These are phyloP conservation scores for Lentinula boryana DNA, from an alignment of 768 basidiomycete genomes.

Conservation along the genomic window DNA sequence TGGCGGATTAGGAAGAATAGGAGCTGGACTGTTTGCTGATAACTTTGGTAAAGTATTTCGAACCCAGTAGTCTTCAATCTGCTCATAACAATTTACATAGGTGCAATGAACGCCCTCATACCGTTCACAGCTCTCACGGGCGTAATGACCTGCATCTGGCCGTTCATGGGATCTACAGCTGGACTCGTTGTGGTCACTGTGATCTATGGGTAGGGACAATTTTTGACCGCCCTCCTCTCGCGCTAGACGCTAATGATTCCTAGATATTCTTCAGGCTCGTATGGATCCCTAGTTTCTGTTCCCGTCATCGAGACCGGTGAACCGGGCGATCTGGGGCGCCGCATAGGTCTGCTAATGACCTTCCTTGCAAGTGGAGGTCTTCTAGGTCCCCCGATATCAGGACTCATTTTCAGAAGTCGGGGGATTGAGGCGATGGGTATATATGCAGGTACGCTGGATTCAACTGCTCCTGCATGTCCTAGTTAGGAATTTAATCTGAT, in stretches of 20 bases:
- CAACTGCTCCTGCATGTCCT: neutral
- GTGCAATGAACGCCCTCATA: constrained; percentile 63
- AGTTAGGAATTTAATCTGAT: neutral
- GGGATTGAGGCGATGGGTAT: constrained; percentile 24
- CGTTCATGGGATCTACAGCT: constrained; percentile 22
- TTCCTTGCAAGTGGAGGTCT: constrained; percentile 29
- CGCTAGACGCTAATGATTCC: neutral
- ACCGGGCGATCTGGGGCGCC: constrained; percentile 24
- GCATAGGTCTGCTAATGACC: constrained; percentile 31
- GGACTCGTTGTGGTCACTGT: constrained; percentile 26
- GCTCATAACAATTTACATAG: constrained; percentile 24
- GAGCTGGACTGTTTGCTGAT: constrained; percentile 50
- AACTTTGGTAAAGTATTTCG: constrained; percentile 33
- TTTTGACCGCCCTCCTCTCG: too few species aligned
- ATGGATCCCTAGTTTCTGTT: constrained; percentile 21
- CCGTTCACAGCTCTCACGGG: constrained; percentile 45
- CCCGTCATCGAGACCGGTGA: constrained; percentile 20
- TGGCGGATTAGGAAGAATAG: constrained; percentile 56
- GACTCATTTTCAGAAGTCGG: constrained; percentile 24
- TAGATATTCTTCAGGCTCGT: constrained; percentile 29
- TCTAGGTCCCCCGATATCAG: constrained; percentile 35
- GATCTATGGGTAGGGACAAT: constrained; percentile 27
- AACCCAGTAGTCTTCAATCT: neutral
- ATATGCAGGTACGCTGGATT: constrained; percentile 24
- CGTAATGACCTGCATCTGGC: constrained; percentile 39